Evolutionary conservation across 805 yeast species (phyloP), one percentile per base, ranked within the genome.

Genomic region (Cyberlindnera japonica): DNA sequence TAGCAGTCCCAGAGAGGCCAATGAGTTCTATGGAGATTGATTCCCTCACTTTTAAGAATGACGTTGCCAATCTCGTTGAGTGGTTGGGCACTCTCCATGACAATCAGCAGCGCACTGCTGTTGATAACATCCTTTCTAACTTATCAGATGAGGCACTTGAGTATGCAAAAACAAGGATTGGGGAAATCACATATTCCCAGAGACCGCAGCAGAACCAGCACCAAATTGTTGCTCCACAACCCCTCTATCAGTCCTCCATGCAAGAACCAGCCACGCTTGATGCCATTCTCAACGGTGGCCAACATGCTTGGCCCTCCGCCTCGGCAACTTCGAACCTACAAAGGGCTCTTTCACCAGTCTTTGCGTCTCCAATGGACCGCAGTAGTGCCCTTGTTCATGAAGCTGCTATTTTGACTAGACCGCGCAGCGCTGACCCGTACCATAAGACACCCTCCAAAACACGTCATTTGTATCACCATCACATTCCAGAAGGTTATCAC

Each of bases 1-100:
- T 35, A 3, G 37, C 30, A 6, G 32, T 50, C n/a, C 58, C 57
- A 4, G 60, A 57, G 34, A 46, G 61, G 38, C 61, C 61, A 13
- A 33, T 57, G 21, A 57, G 61, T 22, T 45, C 61, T 13, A 51
- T 55, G 59, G 60, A 57, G 33, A 49, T 55, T 35, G 61, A 57
- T 26, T 55, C 59, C 3, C 32, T 49, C 13, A 67, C 68, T 43
- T 74, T 74, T 52, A 71, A 69, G 48, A 71, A 64, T 53, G 82
- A 78, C 49, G 65, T 77, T 53, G 63, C 69, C 40, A 69, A 68
- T 45, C 63, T 74, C 47, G 67, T 74, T 47, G 64, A 63, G 44
- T 76, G 81, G 81, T 63, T 75, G 45, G 68, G 68, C 38, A 65
- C 64, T 47, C 64, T 79, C 56, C 66, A 63, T 35, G 68, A 74